Base-by-base conservation (phyloP, 2,329 filamentous ascomycete genomes). In the Cladophialophora carrionii region DNA sequence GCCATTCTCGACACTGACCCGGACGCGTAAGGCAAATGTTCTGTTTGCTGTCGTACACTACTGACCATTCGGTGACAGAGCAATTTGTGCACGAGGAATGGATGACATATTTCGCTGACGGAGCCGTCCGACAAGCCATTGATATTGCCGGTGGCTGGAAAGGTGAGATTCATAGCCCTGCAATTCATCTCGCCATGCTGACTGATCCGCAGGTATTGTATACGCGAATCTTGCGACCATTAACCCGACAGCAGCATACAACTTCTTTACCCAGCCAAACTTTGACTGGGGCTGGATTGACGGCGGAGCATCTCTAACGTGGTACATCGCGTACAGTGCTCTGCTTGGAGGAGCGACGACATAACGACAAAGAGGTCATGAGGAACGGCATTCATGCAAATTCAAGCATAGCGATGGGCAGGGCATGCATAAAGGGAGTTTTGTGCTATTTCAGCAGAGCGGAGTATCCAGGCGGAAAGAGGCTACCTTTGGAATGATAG, bases 81-180 rank as follows among this genome's bases (percentile, higher is more conserved):
- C 78, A 81, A 1, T 97, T 97, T 73, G 91, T 96, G 9, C 77
- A 79, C 51, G 86, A 96, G 77, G 94, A 96, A 77, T 96, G 92
- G 92, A 80, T 88, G 52, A 83, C 85, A 1, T 91, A 89, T 73
- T 98, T 98, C 76, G 83, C 84, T 59, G 80, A 86, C 24, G 87
- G 87, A 0, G 84, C 89, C 9, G 86, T 86, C 0, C 85, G 90
- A 61, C 80, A 79, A 1, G 81, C 79, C 1, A 69, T 73, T 4
- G 76, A 80, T 0, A 86, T 92, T 4, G 78, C 81, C 7, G 90
- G 90, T 51, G 91, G 91, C 0, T 98, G 95, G 95, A 90, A 86
- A 75, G 91, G 67, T 69, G 43, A 62, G 58, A 14, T 4, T n/a
- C 9, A 1, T 8, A 10, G 26, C 52, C 24, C 9, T 54, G 29